phyloP scores from a whole-genome alignment of 2,329 filamentous ascomycete genomes.

The Curvularia lunata region DNA sequence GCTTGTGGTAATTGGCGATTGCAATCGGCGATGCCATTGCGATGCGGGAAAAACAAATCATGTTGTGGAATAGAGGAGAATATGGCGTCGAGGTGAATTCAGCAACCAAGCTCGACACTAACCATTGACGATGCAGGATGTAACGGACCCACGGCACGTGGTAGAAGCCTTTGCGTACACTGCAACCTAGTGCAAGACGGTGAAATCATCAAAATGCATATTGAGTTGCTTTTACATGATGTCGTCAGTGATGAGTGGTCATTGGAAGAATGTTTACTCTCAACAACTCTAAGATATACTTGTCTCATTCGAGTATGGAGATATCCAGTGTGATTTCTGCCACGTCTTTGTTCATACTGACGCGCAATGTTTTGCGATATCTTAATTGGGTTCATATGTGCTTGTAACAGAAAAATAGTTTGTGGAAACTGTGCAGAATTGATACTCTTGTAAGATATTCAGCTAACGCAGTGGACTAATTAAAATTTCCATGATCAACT shows the following conservation, averaged over 20 bases:
- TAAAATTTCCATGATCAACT: neutral
- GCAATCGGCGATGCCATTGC: neutral
- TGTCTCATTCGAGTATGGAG: neutral
- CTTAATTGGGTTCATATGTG: neutral
- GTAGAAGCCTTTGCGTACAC: neutral
- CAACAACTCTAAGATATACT: neutral
- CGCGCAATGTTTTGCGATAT: neutral
- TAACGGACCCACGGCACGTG: neutral
- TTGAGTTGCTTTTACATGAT: neutral
- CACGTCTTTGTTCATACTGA: neutral
- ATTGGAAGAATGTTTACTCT: neutral
- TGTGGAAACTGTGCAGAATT: neutral
- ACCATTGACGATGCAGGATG: neutral
- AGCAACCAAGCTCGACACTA: neutral
- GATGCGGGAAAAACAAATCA: neutral
- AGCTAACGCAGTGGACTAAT: neutral
- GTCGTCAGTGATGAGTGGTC: too few species aligned
- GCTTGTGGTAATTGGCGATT: neutral
- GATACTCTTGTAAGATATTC: neutral
- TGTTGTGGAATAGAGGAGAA: neutral
- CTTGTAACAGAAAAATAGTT: neutral
- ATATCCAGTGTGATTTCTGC: neutral
- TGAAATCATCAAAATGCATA: neutral
- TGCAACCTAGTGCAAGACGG: too few species aligned
- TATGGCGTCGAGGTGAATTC: neutral